A percentile compares a stretch with the other conserved stretches of the same genome.
Conservation (phyloP, 1,284 basidiomycete genomes). For the Kwoniella shivajii region DNA sequence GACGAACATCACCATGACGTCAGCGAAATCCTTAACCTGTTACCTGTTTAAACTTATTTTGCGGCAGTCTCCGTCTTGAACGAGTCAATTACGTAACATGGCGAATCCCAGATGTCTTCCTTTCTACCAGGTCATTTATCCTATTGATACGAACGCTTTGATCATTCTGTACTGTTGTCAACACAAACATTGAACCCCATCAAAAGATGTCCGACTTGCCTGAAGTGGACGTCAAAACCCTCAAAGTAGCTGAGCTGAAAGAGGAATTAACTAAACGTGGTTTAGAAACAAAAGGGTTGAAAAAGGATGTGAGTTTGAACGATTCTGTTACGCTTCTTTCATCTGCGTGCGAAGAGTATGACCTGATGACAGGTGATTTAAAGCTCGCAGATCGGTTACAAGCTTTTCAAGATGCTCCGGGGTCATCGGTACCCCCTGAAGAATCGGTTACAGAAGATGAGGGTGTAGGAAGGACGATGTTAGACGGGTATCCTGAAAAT, state of each 20-base stretch:
- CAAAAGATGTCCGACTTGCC: conserved; percentile 8
- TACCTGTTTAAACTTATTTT: too few species aligned
- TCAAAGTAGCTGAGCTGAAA: conserved; percentile 52
- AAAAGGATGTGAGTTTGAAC: conserved; percentile 48
- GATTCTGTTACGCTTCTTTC: neutral
- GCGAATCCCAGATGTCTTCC: too few species aligned
- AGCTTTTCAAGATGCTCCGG: conserved; percentile 25
- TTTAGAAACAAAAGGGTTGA: conserved; percentile 44
- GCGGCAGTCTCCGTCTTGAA: too few species aligned
- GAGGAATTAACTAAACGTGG: conserved; percentile 49
- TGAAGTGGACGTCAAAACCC: conserved; percentile 20
- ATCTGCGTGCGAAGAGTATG: neutral
- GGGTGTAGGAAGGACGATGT: conserved; percentile 12
- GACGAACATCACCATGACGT: too few species aligned
- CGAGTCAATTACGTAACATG: too few species aligned
- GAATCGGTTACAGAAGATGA: neutral
- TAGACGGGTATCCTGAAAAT: conserved; percentile 24
- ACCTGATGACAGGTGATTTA: neutral
- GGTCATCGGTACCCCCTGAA: neutral
- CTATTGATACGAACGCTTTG: too few species aligned
- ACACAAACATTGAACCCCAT: too few species aligned
- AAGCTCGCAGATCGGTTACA: conserved; percentile 47
- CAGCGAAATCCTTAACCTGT: too few species aligned
- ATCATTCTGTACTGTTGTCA: too few species aligned
- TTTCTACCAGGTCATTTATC: too few species aligned